Percentiles rank a stretch among this genome's conserved stretches.
These are phyloP conservation scores for Spiromastix sp. DNA, from an alignment of 2,329 filamentous ascomycete species.

Conservation along the genomic window DNA sequence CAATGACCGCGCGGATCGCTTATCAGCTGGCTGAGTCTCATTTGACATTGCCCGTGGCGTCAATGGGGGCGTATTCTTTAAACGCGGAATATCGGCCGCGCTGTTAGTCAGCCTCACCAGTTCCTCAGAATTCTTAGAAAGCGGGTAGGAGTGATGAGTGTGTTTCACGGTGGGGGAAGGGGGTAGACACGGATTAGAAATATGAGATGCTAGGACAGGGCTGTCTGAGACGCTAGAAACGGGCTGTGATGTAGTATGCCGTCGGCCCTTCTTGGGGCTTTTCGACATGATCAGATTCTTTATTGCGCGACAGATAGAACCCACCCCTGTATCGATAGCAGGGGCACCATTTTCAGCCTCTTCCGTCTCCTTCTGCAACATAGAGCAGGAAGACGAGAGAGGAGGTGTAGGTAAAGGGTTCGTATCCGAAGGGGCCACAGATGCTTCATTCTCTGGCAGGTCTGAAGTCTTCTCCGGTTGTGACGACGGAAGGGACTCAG, in stretches of 20 bases:
- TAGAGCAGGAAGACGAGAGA: constrained; percentile 32
- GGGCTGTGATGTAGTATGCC: constrained; percentile 40
- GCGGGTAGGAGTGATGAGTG: constrained; percentile 27
- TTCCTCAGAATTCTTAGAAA: constrained; percentile 35
- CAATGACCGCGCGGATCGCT: constrained; percentile 11
- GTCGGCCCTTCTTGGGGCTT: constrained; percentile 25
- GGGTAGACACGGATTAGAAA: constrained; percentile 56
- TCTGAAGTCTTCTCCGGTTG: constrained; percentile 14
- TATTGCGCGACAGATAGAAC: constrained; percentile 34
- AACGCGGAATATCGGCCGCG: constrained; percentile 45
- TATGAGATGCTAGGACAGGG: constrained; percentile 55
- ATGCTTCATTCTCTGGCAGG: constrained; percentile 16
- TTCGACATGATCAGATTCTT: constrained; percentile 35
- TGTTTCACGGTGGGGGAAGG: constrained; percentile 37
- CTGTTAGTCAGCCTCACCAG: constrained; percentile 70
- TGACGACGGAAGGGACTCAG: constrained; percentile 20
- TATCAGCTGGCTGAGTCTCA: constrained; percentile 35
- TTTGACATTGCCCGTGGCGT: constrained; percentile 79
- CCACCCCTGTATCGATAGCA: constrained; percentile 27
- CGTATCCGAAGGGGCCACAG: constrained; percentile 22
- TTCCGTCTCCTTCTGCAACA: constrained; percentile 34
- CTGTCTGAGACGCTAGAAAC: constrained; percentile 55
- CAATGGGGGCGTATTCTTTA: constrained; percentile 87
- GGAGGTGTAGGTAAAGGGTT: constrained; percentile 34
- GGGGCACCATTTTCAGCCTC: constrained; percentile 29